A percentile compares a stretch with the other conserved stretches of the same genome.
phyloP scores from a whole-genome alignment of 352 stramenopile genomes.

The Phytophthora rubi region DNA sequence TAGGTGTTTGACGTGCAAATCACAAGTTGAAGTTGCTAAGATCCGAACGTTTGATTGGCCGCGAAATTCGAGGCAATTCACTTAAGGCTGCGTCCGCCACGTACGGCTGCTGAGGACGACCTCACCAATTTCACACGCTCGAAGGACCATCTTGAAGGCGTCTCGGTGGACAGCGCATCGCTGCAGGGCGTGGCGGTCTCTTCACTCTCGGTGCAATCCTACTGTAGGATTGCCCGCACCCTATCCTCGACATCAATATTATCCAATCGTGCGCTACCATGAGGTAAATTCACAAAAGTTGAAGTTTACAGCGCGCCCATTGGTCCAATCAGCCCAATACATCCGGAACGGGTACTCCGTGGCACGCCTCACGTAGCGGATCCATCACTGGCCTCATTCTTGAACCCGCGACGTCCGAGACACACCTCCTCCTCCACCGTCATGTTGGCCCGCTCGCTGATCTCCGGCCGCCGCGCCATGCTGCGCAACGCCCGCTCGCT shows the following conservation, averaged over 20 bases:
- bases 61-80: constrained; percentile 2
- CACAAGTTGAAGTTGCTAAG: constrained; percentile 21
- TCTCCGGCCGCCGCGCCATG: constrained; percentile 30
- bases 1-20: background rate
- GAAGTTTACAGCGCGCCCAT: background rate
- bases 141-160: background rate
- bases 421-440: constrained; percentile 2
- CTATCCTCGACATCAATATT: constrained; percentile 10
- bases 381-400: constrained; percentile 14
- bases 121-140: too few relatives aligned
- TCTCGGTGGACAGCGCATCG: constrained; percentile 13
- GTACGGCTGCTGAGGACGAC: background rate
- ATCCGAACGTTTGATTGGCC: constrained; percentile 13
- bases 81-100: background rate
- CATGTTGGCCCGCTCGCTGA: constrained; percentile 35
- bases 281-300: background rate
- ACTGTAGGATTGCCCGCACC: constrained; percentile 6
- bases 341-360: background rate
- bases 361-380: background rate
- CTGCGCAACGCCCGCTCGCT: constrained; percentile 47
- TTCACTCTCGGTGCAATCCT: background rate
- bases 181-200: constrained; percentile 2
- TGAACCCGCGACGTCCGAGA: constrained; percentile 18
- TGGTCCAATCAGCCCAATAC: background rate
- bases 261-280: constrained; percentile 15